Percentiles rank a stretch among this genome's conserved stretches.
phyloP scores from a whole-genome alignment of 1,139 yeast species.

The Sugiyamaella xylanicola region DNA sequence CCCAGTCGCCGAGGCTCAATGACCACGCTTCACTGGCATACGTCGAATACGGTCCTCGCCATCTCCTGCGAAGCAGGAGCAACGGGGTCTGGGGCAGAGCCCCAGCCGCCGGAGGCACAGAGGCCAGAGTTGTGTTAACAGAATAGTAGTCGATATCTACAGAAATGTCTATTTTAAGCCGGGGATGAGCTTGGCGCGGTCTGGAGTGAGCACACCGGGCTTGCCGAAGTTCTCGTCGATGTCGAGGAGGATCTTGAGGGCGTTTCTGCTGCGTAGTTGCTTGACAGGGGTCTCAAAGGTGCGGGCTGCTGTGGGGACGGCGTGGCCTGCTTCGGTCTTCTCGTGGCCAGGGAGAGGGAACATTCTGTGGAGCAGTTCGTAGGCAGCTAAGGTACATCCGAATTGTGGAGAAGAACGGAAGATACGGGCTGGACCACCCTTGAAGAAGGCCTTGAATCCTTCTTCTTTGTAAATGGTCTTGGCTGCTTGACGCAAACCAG shows the following conservation, averaged over 20 bases:
- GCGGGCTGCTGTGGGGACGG: conserved; percentile 44
- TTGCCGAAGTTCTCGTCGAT: conserved; percentile 51
- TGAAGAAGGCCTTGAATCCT: conserved; percentile 79
- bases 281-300: conserved; percentile 40
- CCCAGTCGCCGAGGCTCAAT: background rate
- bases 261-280: conserved; percentile 47
- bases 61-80: conserved; percentile 3
- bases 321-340: conserved; percentile 48
- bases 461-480: conserved; percentile 75
- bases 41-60: too few species aligned
- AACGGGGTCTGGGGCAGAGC: background rate
- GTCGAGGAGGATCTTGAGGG: conserved; percentile 48
- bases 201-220: conserved; percentile 40
- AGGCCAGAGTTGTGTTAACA: background rate
- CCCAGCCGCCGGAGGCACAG: conserved; percentile 2
- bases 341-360: conserved; percentile 54
- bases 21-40: background rate
- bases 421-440: conserved; percentile 95
- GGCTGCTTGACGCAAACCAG: conserved; percentile 77
- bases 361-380: conserved; percentile 74
- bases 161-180: conserved; percentile 12
- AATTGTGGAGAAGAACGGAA: conserved; percentile 96
- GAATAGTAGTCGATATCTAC: background rate
- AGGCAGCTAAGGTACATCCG: conserved; percentile 95
- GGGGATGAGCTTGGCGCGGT: conserved; percentile 32